Base-by-base conservation (phyloP, 345 rosid genomes). In the Litchi chinensis region DNA sequence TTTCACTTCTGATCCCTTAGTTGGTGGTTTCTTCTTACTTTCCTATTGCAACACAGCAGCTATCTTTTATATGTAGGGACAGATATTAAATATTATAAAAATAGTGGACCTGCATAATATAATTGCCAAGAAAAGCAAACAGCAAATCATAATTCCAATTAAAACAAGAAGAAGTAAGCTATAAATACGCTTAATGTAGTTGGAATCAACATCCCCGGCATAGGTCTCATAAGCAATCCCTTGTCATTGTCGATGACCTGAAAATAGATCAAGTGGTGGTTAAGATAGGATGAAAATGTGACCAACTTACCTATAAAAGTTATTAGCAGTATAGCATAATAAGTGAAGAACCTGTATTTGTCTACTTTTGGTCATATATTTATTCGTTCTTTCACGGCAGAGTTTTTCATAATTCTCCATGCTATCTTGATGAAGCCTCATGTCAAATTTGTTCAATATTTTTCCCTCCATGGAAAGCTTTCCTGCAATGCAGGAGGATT, bases 211-310 rank as follows among this genome's bases (percentile, higher is more conserved):
- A 91, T 86, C 77, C 89, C 87, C 0, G 90, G 90, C 94, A 90
- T 89, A 28, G 98, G 95, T 85, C 98, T 88, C 95, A 91, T 93
- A 80, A 89, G 92, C 79, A 85, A 85, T 75, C 98, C 98, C 16
- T 57, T 88, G 68, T 90, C 94, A 79, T 92, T 87, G 81, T 89
- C 93, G 54, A 95, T 95, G 75, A 95, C 95, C 98, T 95, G 89
- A 52, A 81, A 70, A 64, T 62, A 68, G 57, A 79, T 21, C 43
- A 76, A 5, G 74, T 18, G 48, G 75, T 16, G 59, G 28, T 67
- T 21, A 52, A 62, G 10, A 66, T 66, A 15, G 44, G 65, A 9
- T 1, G 28, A 15, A 67, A 40, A 32, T 8, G 21, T 67, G 8
- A 59, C 18, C 46, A 59, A 37, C 50, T 39, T 56, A 6, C 52